These are phyloP conservation scores for Immersiella caudata DNA, from an alignment of 495 filamentous ascomycete species.

Conservation along the genomic window DNA sequence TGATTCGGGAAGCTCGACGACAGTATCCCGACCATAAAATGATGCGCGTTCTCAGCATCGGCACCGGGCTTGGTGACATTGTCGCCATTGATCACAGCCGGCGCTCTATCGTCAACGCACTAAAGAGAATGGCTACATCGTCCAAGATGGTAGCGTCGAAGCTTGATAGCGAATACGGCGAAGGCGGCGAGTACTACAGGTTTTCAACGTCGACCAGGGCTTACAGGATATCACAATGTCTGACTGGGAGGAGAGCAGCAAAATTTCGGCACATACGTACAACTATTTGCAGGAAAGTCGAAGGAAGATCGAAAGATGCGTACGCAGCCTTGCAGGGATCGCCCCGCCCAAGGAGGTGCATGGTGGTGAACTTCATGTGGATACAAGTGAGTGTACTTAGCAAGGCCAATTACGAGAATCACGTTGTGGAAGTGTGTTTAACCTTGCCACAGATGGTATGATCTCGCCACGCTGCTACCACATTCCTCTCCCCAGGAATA, in stretches of 20 bases:
- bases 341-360: no score
- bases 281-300: not conserved
- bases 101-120: not conserved
- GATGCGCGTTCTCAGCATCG: not conserved
- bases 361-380: no score
- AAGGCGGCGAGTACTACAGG: slow-evolving; percentile 7
- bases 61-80: slow-evolving; percentile 6
- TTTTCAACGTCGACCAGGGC: slow-evolving; percentile 10
- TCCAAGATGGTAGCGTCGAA: not conserved
- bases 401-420: no score
- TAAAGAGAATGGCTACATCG: slow-evolving; percentile 7
- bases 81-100: not conserved
- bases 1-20: not conserved
- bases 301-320: slow-evolving; percentile 18
- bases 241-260: not conserved
- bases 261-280: slow-evolving; percentile 2
- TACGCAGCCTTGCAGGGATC: not conserved
- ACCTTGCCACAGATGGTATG: no score
- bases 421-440: no score
- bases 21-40: not conserved
- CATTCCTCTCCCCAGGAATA: no score
- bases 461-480: no score
- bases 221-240: slow-evolving; percentile 11
- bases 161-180: not conserved
- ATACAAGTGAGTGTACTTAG: no score